Base-by-base conservation (phyloP, 768 basidiomycete genomes). In the Phanerochaete sordida region DNA sequence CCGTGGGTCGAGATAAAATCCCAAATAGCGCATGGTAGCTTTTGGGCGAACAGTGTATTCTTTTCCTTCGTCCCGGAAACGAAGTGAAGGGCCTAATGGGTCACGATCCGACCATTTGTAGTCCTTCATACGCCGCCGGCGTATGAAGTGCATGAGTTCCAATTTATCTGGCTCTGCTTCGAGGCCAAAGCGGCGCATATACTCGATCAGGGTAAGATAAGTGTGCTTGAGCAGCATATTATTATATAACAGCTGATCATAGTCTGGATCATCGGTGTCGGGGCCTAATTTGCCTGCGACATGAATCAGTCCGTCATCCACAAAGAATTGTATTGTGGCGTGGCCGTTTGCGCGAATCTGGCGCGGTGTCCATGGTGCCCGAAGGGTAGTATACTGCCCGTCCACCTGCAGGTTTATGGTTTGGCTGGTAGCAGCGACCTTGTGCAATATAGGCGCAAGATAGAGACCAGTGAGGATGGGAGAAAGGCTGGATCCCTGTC, bases 101-200 rank as follows among this genome's bases (percentile, higher is more conserved):
- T 54, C 43, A 5, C 27, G 8, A 8, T 21, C 45, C 9, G 43
- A 23, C 58, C 51, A 53, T 26, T 30, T 16, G 4, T 11, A 6
- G 11, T 46, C 43, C n/a, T 49, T 37, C 8, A 46, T 35, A 2
- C 55, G 45, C 11, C 53, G 48, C n/a, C n/a, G n/a, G n/a, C n/a
- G n/a, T n/a, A n/a, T n/a, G 56, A 66, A 66, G 46, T 66, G 65
- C 58, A 64, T 64, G 13, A 63, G 50, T 35, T 66, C 65, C 13
- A 50, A 30, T 53, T 66, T 66, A 19, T 60, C 61, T 2, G 19
- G 15, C 53, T 65, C 64, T 1, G 56, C 46, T 3, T 13, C 51
- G n/a, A 67, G 58, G 3, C 64, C 66, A 2, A 64, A 44, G 2
- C 57, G 57, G 0, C 16, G 23, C 33, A 67, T 54, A 21, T 63